Conservation (phyloP, 805 yeast genomes). For the Isabelozyma pseudorhagii region DNA sequence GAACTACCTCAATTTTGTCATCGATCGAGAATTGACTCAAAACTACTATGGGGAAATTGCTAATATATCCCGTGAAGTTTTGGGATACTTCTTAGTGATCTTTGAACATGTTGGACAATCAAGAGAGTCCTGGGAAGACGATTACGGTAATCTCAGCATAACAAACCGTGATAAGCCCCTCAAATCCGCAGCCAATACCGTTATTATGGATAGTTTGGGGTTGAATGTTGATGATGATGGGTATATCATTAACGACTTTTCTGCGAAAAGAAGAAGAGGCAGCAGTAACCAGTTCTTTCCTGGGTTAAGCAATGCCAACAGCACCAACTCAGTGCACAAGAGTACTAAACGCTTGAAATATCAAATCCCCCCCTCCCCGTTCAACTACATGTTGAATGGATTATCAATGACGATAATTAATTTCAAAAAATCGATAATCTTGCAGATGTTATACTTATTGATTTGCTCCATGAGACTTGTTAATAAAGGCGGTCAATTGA, state of each 20-base stretch:
- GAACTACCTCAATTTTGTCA: constrained; percentile 41
- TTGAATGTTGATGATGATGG: constrained; percentile 45
- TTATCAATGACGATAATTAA: constrained; percentile 41
- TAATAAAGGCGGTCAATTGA: constrained; percentile 17
- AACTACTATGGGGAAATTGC: constrained; percentile 31
- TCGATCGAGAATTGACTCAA: constrained; percentile 38
- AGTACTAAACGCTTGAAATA: constrained; percentile 13
- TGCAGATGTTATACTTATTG: constrained; percentile 41
- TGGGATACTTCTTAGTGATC: constrained; percentile 34
- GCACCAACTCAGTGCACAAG: constrained; percentile 1
- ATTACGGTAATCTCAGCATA: not conserved
- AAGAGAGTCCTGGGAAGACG: constrained; percentile 5
- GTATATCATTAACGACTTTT: constrained; percentile 42
- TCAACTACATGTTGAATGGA: constrained; percentile 40
- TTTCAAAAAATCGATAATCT: constrained; percentile 38
- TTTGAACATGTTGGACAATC: constrained; percentile 32
- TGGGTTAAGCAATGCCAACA: not conserved
- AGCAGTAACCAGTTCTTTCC: constrained; percentile 2
- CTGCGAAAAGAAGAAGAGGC: constrained; percentile 31
- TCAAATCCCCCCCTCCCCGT: constrained; percentile 36
- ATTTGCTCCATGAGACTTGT: constrained; percentile 37
- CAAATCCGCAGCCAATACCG: constrained; percentile 8
- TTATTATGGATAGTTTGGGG: constrained; percentile 35
- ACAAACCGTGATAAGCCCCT: not conserved
- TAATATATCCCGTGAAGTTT: constrained; percentile 35